Base-by-base conservation (phyloP, 257 asterid genomes). In the Solanum microdontum region DNA sequence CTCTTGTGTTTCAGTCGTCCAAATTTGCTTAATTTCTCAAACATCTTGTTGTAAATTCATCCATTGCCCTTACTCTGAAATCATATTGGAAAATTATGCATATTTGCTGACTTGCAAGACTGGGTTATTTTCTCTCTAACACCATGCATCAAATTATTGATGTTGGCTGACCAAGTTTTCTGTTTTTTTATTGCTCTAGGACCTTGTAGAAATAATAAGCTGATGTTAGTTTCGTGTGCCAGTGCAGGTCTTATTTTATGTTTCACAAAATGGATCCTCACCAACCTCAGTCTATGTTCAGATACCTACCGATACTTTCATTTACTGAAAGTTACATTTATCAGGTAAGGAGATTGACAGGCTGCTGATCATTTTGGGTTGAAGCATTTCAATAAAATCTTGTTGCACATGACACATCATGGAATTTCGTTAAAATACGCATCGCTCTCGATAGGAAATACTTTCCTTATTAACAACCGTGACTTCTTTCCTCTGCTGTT, bases 211-310 rank as follows among this genome's bases (percentile, higher is more conserved):
- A 14, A 45, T 45, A 80, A 45, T 80, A 82, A 82, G 43, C 69
- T 48, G 69, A 82, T 82, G 43, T 60, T 82, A 10, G 69, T 48
- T 82, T 82, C 11, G 43, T 82, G 69, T 55, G 87, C 88, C 96
- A 97, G 99, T 95, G 97, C 92, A 93, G 99, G 90, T 97, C 99
- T 51, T 95, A 96, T 88, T 95, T 95, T 91, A 92, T 96, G 98
- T 97, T 97, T 90, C 99, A 97, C 88, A 75, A 89, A 37, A 92
- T 97, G 96, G 98, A 97, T 84, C 91, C 88, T 48, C 92, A 92
- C 83, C 91, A 92, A 87, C 96, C 96, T 1, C 93, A 87, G 40
- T 90, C 92, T 55, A 89, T 96, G 75, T 96, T 96, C 93, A 93
- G 88, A 91, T 92, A 92, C 92, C 92, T 97, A 30, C 99, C 99